Percentiles rank a stretch among this genome's conserved stretches.
phyloP scores from a whole-genome alignment of 306 rosid species.

The Inga leiocalycina region DNA sequence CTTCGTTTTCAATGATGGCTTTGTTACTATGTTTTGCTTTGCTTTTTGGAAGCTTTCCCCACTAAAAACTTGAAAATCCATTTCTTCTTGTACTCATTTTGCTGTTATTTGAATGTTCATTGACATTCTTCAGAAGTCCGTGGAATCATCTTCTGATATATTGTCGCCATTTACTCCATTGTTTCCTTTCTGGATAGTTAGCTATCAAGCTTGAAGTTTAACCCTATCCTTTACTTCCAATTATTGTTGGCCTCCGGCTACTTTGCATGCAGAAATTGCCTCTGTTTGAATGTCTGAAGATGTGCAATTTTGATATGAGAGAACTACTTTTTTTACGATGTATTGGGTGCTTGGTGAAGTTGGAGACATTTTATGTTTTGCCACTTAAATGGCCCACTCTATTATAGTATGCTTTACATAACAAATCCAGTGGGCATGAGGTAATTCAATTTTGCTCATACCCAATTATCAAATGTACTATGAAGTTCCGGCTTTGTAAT shows the following conservation, averaged over 20 bases:
- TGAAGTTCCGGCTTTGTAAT: neutral
- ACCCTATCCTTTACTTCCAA: slow-evolving; percentile 35
- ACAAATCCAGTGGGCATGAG: neutral
- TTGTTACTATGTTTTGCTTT: no score
- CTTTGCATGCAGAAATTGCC: slow-evolving; percentile 13
- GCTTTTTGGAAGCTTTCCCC: no score
- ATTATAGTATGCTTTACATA: slow-evolving; percentile 8
- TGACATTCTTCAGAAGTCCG: slow-evolving; percentile 54
- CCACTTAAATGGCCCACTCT: slow-evolving; percentile 39
- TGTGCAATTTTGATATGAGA: neutral
- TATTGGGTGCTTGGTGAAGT: slow-evolving; percentile 7
- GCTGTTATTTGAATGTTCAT: slow-evolving; percentile 30
- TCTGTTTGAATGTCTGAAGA: neutral
- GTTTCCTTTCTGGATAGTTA: slow-evolving; percentile 31
- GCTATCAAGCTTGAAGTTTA: slow-evolving; percentile 37
- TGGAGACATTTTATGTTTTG: slow-evolving; percentile 34
- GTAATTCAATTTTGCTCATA: neutral
- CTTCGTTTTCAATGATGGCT: no score
- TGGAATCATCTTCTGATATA: slow-evolving; percentile 26
- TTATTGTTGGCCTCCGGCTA: slow-evolving; percentile 35
- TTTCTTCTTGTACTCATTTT: no score
- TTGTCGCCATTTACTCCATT: slow-evolving; percentile 23
- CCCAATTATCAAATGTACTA: neutral
- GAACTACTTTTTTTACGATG: neutral
- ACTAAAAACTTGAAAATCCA: no score